These are phyloP conservation scores for Cornus kousa DNA, from an alignment of 148 eudicot species.

Conservation along the genomic window DNA sequence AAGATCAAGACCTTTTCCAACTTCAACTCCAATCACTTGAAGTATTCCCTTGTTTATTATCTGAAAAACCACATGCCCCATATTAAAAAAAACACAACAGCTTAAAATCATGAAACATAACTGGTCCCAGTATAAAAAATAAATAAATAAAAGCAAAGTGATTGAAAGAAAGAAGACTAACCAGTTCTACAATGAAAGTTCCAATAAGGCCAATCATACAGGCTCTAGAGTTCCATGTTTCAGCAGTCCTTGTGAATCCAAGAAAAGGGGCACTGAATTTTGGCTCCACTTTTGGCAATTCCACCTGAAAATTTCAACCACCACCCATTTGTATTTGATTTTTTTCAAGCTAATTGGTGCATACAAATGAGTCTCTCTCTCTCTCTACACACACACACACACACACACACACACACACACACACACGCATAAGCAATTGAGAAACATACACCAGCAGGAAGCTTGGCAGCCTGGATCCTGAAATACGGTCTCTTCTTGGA, in stretches of 20 bases:
- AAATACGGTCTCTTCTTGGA: conserved; percentile 14
- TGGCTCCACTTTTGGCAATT: conserved; percentile 72
- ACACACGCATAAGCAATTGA: background rate
- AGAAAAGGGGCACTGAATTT: conserved; percentile 64
- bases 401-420: no score
- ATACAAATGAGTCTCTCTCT: no score
- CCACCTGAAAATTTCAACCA: conserved; percentile 43
- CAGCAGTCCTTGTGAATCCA: conserved; percentile 87
- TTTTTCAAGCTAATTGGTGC: background rate
- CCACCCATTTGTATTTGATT: background rate
- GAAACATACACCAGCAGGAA: conserved; percentile 58
- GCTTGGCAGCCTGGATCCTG: conserved; percentile 60
- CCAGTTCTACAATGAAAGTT: conserved; percentile 83
- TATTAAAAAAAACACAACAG: background rate
- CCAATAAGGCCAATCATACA: conserved; percentile 96
- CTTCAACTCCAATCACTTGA: conserved; percentile 74
- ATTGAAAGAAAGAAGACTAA: conserved; percentile 14
- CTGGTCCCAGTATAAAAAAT: background rate
- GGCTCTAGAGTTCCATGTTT: conserved; percentile 91
- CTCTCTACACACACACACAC: no score
- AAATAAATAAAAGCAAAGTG: background rate
- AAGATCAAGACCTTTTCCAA: conserved; percentile 95
- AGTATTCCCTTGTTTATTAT: conserved; percentile 88
- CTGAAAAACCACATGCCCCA: conserved; percentile 33
- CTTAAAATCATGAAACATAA: background rate